These are phyloP conservation scores for Tubosaeta brunneosetosa DNA, from an alignment of 768 basidiomycete genomes.

Conservation along the genomic window DNA sequence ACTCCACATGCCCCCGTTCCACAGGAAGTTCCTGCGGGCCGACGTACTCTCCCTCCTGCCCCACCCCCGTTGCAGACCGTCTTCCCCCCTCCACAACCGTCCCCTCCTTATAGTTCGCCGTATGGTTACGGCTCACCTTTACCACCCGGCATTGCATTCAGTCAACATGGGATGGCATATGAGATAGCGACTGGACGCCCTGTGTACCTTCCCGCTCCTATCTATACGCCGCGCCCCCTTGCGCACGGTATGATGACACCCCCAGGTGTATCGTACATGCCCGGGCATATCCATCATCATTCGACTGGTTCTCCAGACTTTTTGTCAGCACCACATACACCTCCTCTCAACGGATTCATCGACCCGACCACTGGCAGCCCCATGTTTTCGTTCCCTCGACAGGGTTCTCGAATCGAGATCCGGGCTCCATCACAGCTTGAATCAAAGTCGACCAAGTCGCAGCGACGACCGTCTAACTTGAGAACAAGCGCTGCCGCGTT, in stretches of 20 bases:
- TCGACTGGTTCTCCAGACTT: conserved; percentile 62
- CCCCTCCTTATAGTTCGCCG: conserved; percentile 64
- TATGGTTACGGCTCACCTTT: conserved; percentile 54
- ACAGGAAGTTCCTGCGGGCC: conserved; percentile 17
- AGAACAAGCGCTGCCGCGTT: conserved; percentile 50
- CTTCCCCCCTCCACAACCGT: conserved; percentile 39
- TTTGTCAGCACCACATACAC: conserved; percentile 53
- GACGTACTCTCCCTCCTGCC: conserved; percentile 33
- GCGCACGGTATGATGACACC: conserved; percentile 52
- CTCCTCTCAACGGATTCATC: conserved; percentile 58
- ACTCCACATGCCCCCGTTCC: conserved; percentile 19
- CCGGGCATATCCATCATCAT: conserved; percentile 59
- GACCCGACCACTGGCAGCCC: conserved; percentile 63
- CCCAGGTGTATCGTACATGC: conserved; percentile 48
- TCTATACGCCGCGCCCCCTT: conserved; percentile 66
- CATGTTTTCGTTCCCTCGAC: conserved; percentile 72
- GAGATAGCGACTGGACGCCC: conserved; percentile 80
- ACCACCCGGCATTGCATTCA: conserved; percentile 70
- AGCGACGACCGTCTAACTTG: conserved; percentile 37
- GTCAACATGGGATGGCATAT: conserved; percentile 74
- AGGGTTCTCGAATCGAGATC: conserved; percentile 69
- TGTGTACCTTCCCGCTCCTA: conserved; percentile 62
- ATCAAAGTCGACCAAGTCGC: conserved; percentile 18
- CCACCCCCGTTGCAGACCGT: conserved; percentile 43
- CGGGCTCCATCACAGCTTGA: conserved; percentile 47